Evolutionary conservation across 352 stramenopile genomes (phyloP).

Genomic region (Thraustochytrium aureum): DNA sequence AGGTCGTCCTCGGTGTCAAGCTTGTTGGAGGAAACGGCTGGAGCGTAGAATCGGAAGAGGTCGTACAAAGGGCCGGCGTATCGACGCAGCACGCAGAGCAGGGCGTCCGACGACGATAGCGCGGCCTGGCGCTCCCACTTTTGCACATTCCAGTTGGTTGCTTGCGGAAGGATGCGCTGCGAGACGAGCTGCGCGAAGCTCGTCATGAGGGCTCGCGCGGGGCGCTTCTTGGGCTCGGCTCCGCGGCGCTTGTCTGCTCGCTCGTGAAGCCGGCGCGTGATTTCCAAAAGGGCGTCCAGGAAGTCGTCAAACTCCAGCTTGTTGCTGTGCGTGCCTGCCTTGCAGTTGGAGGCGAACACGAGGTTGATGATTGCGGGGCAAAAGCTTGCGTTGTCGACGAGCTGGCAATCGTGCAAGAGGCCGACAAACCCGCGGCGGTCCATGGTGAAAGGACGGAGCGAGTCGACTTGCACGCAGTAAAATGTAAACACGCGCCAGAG

Average conservation of each 20-base stretch:
- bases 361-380: constrained; percentile 43
- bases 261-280: neutral
- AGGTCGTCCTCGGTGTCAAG: constrained; percentile 30
- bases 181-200: constrained; percentile 25
- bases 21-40: constrained; percentile 38
- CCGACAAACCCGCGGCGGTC: constrained; percentile 38
- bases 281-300: constrained; percentile 42
- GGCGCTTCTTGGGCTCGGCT: neutral
- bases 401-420: constrained; percentile 35
- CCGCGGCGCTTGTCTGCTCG: neutral
- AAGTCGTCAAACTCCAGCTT: constrained; percentile 52
- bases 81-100: constrained; percentile 4
- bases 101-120: neutral
- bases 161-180: constrained; percentile 14
- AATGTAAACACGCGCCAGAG: constrained; percentile 47
- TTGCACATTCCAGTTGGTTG: constrained; percentile 27
- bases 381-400: constrained; percentile 32
- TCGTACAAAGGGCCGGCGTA: constrained; percentile 34
- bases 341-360: constrained; percentile 40
- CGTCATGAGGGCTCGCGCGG: neutral
- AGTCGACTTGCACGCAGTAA: constrained; percentile 49
- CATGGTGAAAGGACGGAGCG: constrained; percentile 40
- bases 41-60: constrained; percentile 45
- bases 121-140: constrained; percentile 19
- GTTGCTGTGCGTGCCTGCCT: constrained; percentile 29